Percentiles rank a stretch among this genome's conserved stretches.
Conservation (phyloP, 805 yeast species). For the Isabelozyma rhagii region DNA sequence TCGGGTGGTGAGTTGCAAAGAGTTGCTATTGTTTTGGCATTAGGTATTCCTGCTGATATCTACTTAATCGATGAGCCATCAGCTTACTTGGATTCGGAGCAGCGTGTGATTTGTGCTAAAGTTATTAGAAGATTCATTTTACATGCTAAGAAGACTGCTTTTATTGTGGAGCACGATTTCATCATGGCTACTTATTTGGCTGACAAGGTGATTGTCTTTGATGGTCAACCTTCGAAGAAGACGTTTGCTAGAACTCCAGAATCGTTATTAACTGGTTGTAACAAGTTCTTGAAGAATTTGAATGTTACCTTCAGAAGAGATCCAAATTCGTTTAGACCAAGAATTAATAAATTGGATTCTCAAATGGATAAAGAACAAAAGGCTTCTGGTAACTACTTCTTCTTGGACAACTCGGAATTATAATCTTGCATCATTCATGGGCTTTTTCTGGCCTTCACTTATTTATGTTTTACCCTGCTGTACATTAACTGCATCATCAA, state of each 20-base stretch:
- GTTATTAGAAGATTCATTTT: constrained; percentile 95
- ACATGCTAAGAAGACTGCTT: constrained; percentile 98
- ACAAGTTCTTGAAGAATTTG: constrained; percentile 92
- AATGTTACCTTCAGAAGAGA: constrained; percentile 99
- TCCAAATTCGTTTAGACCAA: constrained; percentile 96
- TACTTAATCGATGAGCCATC: constrained; percentile 98
- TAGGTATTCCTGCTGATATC: constrained; percentile 94
- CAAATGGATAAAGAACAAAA: constrained; percentile 99
- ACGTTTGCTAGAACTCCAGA: constrained; percentile 89
- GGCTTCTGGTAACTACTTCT: constrained; percentile 88
- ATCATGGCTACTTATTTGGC: constrained; percentile 99
- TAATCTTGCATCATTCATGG: constrained; percentile 9
- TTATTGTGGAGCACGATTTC: constrained; percentile 99
- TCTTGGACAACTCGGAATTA: constrained; percentile 67
- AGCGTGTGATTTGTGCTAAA: constrained; percentile 98
- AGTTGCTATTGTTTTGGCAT: constrained; percentile 93
- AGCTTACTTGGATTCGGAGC: constrained; percentile 98
- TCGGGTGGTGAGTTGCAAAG: constrained; percentile 99
- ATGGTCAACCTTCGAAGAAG: constrained; percentile 85
- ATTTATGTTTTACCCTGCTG: constrained; percentile 2
- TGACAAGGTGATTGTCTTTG: constrained; percentile 97
- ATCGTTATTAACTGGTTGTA: constrained; percentile 93
- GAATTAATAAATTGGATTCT: constrained; percentile 95
- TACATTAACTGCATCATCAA: constrained; percentile 8
- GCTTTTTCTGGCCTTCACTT: constrained; percentile 1